Evolutionary conservation across 768 basidiomycete genomes (phyloP), one percentile per base, ranked within the genome.

Genomic region (Tephrocybe sp.): DNA sequence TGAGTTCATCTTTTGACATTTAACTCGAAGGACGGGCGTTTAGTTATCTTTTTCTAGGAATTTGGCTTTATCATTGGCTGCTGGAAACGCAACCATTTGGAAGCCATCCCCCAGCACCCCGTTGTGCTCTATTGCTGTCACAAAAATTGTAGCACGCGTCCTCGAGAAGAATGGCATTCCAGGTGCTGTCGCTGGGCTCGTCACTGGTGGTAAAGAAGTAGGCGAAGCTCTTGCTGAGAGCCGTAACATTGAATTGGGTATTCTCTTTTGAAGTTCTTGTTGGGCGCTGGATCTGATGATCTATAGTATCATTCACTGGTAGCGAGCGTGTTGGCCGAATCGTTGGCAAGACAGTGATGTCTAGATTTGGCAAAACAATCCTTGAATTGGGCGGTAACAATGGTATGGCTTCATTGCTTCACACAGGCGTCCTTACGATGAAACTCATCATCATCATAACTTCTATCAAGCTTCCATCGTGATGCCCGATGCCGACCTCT

Each of bases 311-410:
- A 30, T 98, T 98, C 67, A 98, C 96, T 2, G 96, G 96, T 4
- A 93, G 90, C 61, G 96, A 98, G 67, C 74, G 75, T 44, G 84
- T 92, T 47, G 96, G 96, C 11, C 80, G 87, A 44, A 78, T 83
- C 49, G 93, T 98, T n/a, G 89, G 89, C n/a, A 84, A 83, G 70
- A 76, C 75, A 53, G 94, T 97, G 2, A 89, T 89, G 65, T 83
- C 84, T 47, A 77, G 92, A 54, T 96, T 95, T 66, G 95, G 94
- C 16, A 92, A 96, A 70, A 77, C 84, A 25, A 82, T 98, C 18
- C 78, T 98, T 21, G 96, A 98, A 64, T 74, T 98, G 35, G 95
- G 95, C 21, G 96, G 96, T 28, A 98, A 98, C 71, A 98, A 98
- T 63, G 92, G 92, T 92, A 67, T 46, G 74, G 50, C 49, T 49